Evolutionary conservation across 352 stramenopile genomes (phyloP), one percentile per base, ranked within the genome.

Genomic region (Globisporangium spinosum): DNA sequence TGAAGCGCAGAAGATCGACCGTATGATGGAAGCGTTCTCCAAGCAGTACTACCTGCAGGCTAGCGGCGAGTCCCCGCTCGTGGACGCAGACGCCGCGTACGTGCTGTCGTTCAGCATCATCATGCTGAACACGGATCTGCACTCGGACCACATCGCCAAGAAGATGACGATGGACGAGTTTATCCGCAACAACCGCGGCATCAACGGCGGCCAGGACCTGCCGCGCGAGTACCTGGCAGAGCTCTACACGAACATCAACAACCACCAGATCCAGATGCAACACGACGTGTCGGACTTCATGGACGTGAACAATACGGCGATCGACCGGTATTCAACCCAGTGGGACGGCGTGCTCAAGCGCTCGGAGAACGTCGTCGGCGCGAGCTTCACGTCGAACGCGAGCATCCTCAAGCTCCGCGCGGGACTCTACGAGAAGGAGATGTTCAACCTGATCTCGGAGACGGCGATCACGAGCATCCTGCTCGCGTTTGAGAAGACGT

Each of bases 71-170:
- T 71, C 79, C 2, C 77, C 84, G n/a, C 67, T 95, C 27, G 74
- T 89, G 22, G 80, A 93, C 32, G 95, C 86, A 10, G 97, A 99
- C 72, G 91, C 96, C 29, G 97, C 95, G 2, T 99, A 98, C 65
- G 87, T 99, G 25, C 77, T 99, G 34, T 92, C 96, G 10, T 99
- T 99, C 83, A 97, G 97, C 53, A 98, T 99, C 68, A 99, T 99
- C 60, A 99, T 99, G 96, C 82, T 99, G 25, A 99, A 99, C 77
- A 99, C 97, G n/a, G 98, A 99, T 69, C 72, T 99, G 67, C 98
- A 99, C 76, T 98, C 82, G 64, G 85, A 94, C 34, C 84, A 95
- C 49, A 94, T 96, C 47, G 74, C 81, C 5, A 94, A 94, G 73
- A 96, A 96, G 59, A 96, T 96, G 89, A 94, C 78, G 0, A 45